Evolutionary conservation across 441 rosid genomes (phyloP).

Genomic region (Pelargonium cotyledonis): DNA sequence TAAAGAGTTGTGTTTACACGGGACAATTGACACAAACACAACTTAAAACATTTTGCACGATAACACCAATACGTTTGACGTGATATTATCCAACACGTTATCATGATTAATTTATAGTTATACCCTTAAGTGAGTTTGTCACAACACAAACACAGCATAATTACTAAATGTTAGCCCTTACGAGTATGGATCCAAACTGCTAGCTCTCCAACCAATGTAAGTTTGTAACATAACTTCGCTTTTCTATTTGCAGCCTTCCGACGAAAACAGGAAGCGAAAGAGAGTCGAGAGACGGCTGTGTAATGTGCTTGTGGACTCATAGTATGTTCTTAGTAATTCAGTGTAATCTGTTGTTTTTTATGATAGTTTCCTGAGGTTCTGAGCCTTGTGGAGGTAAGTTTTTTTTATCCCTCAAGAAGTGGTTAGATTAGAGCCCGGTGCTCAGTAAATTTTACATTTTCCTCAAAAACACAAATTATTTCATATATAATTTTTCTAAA

Average conservation of each 20-base stretch:
- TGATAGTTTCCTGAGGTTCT: constrained; percentile 1
- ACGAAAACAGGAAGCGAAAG: constrained; percentile 36
- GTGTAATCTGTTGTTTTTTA: not conserved
- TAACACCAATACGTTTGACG: too few relatives aligned
- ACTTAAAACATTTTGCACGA: too few relatives aligned
- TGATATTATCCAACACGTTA: too few relatives aligned
- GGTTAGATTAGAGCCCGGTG: constrained; percentile 1
- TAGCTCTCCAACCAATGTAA: not conserved
- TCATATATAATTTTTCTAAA: too few relatives aligned
- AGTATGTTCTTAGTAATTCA: not conserved
- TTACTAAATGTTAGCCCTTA: too few relatives aligned
- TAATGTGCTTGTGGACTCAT: constrained; percentile 35
- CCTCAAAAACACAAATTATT: not conserved
- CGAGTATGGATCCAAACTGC: too few relatives aligned
- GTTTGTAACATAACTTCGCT: not conserved
- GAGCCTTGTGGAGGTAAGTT: constrained; percentile 13
- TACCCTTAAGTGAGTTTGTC: too few relatives aligned
- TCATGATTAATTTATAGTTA: too few relatives aligned
- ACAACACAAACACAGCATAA: too few relatives aligned
- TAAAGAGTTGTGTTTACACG: too few relatives aligned
- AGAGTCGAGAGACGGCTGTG: constrained; percentile 29
- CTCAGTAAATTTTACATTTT: constrained; percentile 16
- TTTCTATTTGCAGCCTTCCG: constrained; percentile 29
- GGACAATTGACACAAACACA: too few relatives aligned
- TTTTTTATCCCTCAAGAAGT: not conserved